Percentiles rank a stretch among this genome's conserved stretches.
These are phyloP conservation scores for Mastigamoeba balamuthi DNA, from an alignment of 78 protist genomes.

Conservation along the genomic window DNA sequence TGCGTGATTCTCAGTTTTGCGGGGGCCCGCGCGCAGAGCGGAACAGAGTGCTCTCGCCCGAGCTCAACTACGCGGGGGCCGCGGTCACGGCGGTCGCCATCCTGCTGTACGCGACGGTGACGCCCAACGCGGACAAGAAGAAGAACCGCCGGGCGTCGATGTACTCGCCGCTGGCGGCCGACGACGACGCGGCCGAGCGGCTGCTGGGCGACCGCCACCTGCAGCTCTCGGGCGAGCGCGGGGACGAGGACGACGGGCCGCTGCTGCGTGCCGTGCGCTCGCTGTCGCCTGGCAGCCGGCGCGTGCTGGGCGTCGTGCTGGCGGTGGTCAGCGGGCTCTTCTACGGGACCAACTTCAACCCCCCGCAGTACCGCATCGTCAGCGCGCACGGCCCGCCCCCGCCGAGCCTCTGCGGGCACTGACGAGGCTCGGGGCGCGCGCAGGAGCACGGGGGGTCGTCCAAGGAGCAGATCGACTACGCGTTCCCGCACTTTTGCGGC, in stretches of 20 bases:
- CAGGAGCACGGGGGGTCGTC: neutral
- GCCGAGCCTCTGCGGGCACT: too few relatives aligned
- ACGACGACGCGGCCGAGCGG: too few relatives aligned
- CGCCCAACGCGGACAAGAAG: neutral
- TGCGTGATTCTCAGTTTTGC: neutral
- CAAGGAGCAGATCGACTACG: conserved; percentile 25
- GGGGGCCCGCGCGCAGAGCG: neutral
- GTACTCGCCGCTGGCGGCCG: too few relatives aligned
- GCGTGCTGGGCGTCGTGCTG: neutral
- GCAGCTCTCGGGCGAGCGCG: too few relatives aligned
- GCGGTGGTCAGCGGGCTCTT: conserved; percentile 9
- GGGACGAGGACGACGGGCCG: too few relatives aligned
- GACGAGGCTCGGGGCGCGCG: too few relatives aligned
- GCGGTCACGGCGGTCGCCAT: neutral
- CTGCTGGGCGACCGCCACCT: too few relatives aligned
- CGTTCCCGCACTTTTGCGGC: conserved; percentile 39
- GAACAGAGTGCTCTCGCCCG: neutral
- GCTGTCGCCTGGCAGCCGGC: too few relatives aligned
- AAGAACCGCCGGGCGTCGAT: too few relatives aligned
- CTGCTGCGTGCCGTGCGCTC: too few relatives aligned
- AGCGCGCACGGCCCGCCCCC: neutral
- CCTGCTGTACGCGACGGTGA: neutral
- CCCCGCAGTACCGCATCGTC: neutral
- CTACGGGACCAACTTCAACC: conserved; percentile 38
- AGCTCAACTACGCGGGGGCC: neutral